Conservation (phyloP, 176 grass and related monocot species). For the Ananas comosus region DNA sequence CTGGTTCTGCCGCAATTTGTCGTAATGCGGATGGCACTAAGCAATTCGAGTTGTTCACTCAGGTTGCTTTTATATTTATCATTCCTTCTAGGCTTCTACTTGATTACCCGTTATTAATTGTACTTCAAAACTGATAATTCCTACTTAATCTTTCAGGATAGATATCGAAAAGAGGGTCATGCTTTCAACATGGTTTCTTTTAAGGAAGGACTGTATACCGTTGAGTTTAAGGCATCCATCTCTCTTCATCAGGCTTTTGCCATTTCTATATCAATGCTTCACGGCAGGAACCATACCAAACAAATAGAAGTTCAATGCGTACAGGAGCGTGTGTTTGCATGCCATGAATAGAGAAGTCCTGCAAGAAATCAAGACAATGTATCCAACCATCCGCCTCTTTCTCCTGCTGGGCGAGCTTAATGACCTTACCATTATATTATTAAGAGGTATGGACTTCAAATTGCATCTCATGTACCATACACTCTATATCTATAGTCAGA, state of each 20-base stretch:
- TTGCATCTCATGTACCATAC: slow-evolving; percentile 30
- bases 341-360: slow-evolving; percentile 28
- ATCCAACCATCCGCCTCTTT: slow-evolving; percentile 57
- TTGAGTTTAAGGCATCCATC: slow-evolving; percentile 68
- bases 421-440: slow-evolving; percentile 16
- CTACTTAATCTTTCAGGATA: slow-evolving; percentile 35
- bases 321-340: slow-evolving; percentile 27
- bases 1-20: slow-evolving; percentile 19
- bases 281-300: slow-evolving; percentile 30
- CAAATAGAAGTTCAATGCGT: slow-evolving; percentile 20
- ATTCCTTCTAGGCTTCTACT: slow-evolving; percentile 12
- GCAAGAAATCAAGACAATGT: slow-evolving; percentile 44
- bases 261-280: slow-evolving; percentile 72
- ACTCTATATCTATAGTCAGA: slow-evolving; percentile 19
- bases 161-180: slow-evolving; percentile 29
- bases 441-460: slow-evolving; percentile 10
- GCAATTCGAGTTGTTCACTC: slow-evolving; percentile 56
- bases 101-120: background rate
- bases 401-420: slow-evolving; percentile 79
- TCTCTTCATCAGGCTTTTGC: slow-evolving; percentile 70
- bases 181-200: slow-evolving; percentile 69
- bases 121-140: background rate
- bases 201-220: slow-evolving; percentile 64
- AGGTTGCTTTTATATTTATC: slow-evolving; percentile 32
- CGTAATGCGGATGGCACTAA: slow-evolving; percentile 31